Percentiles rank a stretch among this genome's conserved stretches.
These are phyloP conservation scores for Ilyonectria robusta DNA, from an alignment of 2,329 filamentous ascomycete species.

Conservation along the genomic window DNA sequence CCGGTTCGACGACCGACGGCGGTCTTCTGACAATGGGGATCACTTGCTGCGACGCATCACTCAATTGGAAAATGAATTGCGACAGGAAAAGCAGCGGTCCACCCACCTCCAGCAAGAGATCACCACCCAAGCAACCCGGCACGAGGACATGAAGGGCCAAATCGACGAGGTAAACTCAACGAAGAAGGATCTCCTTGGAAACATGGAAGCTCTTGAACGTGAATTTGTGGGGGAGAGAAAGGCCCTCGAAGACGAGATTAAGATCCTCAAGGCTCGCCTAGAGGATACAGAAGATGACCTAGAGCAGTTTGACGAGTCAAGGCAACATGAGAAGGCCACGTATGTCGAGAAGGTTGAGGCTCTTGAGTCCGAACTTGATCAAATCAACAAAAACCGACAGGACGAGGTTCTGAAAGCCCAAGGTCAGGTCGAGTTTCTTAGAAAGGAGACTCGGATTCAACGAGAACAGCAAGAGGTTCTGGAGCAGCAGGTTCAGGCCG, in stretches of 20 bases:
- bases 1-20: conserved; percentile 60
- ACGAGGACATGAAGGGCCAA: conserved; percentile 74
- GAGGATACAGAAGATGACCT: conserved; percentile 95
- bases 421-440: conserved; percentile 74
- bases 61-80: conserved; percentile 84
- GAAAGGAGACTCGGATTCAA: conserved; percentile 72
- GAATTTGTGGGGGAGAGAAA: conserved; percentile 91
- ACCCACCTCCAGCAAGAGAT: conserved; percentile 80
- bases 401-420: conserved; percentile 72
- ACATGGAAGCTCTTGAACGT: conserved; percentile 91
- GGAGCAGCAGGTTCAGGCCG: conserved; percentile 68
- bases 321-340: conserved; percentile 83
- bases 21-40: conserved; percentile 64
- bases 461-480: conserved; percentile 72
- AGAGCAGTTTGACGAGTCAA: conserved; percentile 84
- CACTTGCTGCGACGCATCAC: conserved; percentile 64
- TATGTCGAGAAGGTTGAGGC: conserved; percentile 77
- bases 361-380: conserved; percentile 80
- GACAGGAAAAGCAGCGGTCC: conserved; percentile 78
- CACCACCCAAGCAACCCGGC: conserved; percentile 67
- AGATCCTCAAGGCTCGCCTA: conserved; percentile 79
- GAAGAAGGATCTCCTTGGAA: conserved; percentile 93
- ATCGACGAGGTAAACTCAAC: conserved; percentile 91
- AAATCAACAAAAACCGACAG: conserved; percentile 68
- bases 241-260: conserved; percentile 85